These are phyloP conservation scores for Hippophae rhamnoides DNA, from an alignment of 306 rosid genomes.

Conservation along the genomic window DNA sequence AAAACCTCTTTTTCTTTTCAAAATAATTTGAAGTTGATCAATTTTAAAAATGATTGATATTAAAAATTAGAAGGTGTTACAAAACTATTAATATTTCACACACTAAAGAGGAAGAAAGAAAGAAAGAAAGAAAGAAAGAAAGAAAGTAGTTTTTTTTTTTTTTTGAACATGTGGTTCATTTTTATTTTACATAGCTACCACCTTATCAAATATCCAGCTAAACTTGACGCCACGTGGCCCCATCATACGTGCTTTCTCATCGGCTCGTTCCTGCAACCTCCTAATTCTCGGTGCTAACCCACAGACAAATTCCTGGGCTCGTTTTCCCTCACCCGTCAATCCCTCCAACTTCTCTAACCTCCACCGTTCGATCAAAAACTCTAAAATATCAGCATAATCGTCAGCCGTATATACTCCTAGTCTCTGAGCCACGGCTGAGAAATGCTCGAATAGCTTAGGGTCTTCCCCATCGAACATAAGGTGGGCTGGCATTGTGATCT, in stretches of 20 bases:
- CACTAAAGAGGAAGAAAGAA: no score
- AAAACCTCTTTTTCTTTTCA: no score
- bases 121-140: not conserved
- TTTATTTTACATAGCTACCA: not conserved
- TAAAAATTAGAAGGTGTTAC: no score
- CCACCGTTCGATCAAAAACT: slow-evolving; percentile 15
- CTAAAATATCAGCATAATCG: slow-evolving; percentile 17
- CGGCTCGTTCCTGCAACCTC: slow-evolving; percentile 16
- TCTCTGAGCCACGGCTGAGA: slow-evolving; percentile 16
- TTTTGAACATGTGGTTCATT: not conserved
- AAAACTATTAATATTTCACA: no score
- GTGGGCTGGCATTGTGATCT: slow-evolving; percentile 19
- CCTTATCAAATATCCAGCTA: slow-evolving; percentile 19
- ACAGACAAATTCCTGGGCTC: slow-evolving; percentile 13
- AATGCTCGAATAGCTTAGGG: slow-evolving; percentile 14
- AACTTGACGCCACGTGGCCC: slow-evolving; percentile 11
- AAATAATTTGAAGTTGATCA: no score
- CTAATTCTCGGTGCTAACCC: slow-evolving; percentile 17
- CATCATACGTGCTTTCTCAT: slow-evolving; percentile 14
- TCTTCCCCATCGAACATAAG: slow-evolving; percentile 19
- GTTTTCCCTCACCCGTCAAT: slow-evolving; percentile 1
- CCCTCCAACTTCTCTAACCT: slow-evolving; percentile 16
- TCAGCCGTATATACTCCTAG: slow-evolving; percentile 8
- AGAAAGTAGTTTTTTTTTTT: not conserved
- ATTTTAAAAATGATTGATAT: no score